A percentile compares a stretch with the other conserved stretches of the same genome.
phyloP scores from a whole-genome alignment of 345 rosid genomes.

The Psidium guajava region DNA sequence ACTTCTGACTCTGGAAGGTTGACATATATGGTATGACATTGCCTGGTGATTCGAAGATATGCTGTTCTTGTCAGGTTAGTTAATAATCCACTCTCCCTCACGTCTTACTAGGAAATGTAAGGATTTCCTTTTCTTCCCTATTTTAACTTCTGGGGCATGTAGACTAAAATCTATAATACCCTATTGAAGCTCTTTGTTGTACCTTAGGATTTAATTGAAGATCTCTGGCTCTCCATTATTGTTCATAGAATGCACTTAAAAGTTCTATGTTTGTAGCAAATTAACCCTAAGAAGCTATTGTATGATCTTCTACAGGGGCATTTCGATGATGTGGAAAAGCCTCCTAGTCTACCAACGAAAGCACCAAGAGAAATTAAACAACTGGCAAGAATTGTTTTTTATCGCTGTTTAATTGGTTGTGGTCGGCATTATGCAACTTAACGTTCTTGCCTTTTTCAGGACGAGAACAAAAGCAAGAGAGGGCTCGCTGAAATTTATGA shows the following conservation, averaged over 20 bases:
- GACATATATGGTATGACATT: too few relatives aligned
- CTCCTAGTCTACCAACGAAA: constrained; percentile 39
- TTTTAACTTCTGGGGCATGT: too few relatives aligned
- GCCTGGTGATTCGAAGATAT: too few relatives aligned
- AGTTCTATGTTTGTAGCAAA: not conserved
- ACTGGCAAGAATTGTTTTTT: constrained; percentile 31
- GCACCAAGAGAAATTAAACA: constrained; percentile 62
- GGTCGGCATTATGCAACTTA: not conserved
- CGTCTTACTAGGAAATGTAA: too few relatives aligned
- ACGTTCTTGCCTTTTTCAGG: constrained; percentile 35
- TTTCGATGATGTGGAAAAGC: constrained; percentile 60
- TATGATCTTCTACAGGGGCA: constrained; percentile 37
- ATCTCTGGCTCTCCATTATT: too few relatives aligned
- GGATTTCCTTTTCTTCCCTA: too few relatives aligned
- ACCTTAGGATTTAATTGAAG: too few relatives aligned
- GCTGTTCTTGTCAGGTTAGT: too few relatives aligned
- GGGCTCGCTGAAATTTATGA: constrained; percentile 96
- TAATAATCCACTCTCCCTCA: too few relatives aligned
- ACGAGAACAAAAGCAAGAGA: constrained; percentile 87
- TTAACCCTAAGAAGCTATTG: not conserved
- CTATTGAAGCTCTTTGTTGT: too few relatives aligned
- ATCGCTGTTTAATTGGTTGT: not conserved
- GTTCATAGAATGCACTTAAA: not conserved
- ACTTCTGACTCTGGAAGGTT: too few relatives aligned
- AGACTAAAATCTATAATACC: too few relatives aligned